Base-by-base conservation (phyloP, 805 yeast genomes). In the Priceomyces carsonii region DNA sequence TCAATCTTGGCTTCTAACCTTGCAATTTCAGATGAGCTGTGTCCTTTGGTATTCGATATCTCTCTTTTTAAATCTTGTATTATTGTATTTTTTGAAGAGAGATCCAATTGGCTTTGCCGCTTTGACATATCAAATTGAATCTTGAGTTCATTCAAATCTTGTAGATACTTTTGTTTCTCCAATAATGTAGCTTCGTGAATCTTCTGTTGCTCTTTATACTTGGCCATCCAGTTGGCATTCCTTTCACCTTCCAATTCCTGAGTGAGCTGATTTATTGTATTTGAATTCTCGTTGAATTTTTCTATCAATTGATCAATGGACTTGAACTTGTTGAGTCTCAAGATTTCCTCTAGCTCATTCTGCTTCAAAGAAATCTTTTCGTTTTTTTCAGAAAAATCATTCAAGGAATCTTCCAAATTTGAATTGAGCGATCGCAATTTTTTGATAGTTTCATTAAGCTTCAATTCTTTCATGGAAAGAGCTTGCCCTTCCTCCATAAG, bases 401-500 rank as follows among this genome's bases (percentile, higher is more conserved):
- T 44, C 27, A 65, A 47, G n/a, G 51, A 49, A 2, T 42, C 16
- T 31, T 67, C 72, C 13, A 63, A 53, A 17, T 57, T 55, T 7
- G 35, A 35, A 42, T 63, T 65, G 5, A 45, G 36, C 3, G 48
- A 26, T 37, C 79, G 77, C 38, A 89, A 58, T 43, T 72, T 70
- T 42, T 85, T 85, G 32, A 90, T 77, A 0, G 80, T 68, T 26
- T 79, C 85, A 45, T 76, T 79, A 34, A 80, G 70, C 45, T 75
- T 77, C 18, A 87, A 69, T 48, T 91, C 97, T 41, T 77, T 80
- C 39, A 73, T 71, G 0, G 93, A 79, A 24, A 88, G 59, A 16
- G 73, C 77, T 43, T 83, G 81, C 3, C 95, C 95, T 57, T 89
- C 96, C 36, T 75, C 78, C 51, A 85, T 53, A 18, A 90, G 61